Base-by-base conservation (phyloP, 805 yeast species). In the Candida koratica region DNA sequence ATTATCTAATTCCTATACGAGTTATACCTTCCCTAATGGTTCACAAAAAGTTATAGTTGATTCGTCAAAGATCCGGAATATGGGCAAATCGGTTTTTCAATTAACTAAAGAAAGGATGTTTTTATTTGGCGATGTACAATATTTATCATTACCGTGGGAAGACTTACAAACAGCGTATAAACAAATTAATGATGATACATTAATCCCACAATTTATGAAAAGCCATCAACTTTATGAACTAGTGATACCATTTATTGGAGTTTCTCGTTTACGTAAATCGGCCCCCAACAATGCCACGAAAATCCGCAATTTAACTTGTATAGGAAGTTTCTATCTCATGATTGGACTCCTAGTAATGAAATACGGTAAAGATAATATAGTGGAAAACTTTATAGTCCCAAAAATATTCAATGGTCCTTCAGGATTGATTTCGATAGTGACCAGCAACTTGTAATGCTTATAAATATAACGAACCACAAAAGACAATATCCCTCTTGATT, bases 401-500 rank as follows among this genome's bases (percentile, higher is more conserved):
- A 55, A 47, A 29, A 43, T 62, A 1, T 39, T 62, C 8, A 46
- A 55, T 25, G 66, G 66, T 1, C 41, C 43, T 8, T 32, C 39
- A 2, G 71, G 73, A 6, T 50, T 67, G 17, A 42, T 64, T 17
- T 49, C 49, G 12, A 34, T 47, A 12, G 43, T 49, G 23, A 42
- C 49, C 6, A 36, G 40, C 11, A 15, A 25, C 9, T 14, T 39
- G 10, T 29, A 29, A 19, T 19, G n/a, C 17, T 39, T 69, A 89
- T 46, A 90, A 65, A 55, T 93, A 93, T 42, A 93, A 73, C 39
- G 96, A 84, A 4, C 97, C 97, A 56, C 97, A 93, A 61, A 93
- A 93, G 0, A 93, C 97, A 48, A 93, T 93, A 57, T 93, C 98
- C 51, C 99, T 78, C 62, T 90, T 90, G 55, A 93, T 93, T 58